phyloP scores from a whole-genome alignment of 2,329 filamentous ascomycete genomes.

The Penicillium oxalicum region DNA sequence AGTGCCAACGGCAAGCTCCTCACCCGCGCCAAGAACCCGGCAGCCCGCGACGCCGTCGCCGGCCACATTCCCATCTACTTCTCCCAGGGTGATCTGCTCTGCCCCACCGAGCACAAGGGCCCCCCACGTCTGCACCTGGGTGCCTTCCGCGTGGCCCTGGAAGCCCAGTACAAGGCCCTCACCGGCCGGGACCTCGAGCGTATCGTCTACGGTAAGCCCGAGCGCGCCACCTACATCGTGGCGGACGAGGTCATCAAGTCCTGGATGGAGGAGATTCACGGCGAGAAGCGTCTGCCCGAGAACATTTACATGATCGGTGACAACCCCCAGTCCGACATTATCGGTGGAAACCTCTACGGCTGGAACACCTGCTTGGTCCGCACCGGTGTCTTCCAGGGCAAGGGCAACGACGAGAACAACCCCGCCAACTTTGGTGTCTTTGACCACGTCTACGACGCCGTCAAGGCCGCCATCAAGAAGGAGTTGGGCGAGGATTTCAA shows the following conservation, averaged over 20 bases:
- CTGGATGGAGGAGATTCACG: constrained; percentile 72
- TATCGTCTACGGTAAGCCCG: constrained; percentile 70
- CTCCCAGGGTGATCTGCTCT: constrained; percentile 59
- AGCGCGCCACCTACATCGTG: constrained; percentile 68
- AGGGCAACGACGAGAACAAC: constrained; percentile 68
- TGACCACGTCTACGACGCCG: constrained; percentile 64
- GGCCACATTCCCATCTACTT: constrained; percentile 69
- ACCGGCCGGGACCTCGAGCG: constrained; percentile 66
- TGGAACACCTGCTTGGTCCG: constrained; percentile 76
- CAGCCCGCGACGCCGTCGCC: constrained; percentile 34
- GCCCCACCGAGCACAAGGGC: constrained; percentile 59
- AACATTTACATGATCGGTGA: constrained; percentile 74
- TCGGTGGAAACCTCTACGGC: constrained; percentile 72
- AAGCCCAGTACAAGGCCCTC: constrained; percentile 60
- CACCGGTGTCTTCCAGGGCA: constrained; percentile 72
- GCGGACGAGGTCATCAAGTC: constrained; percentile 65
- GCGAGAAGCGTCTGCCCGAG: constrained; percentile 61
- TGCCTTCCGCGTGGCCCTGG: constrained; percentile 65
- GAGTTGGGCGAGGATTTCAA: constrained; percentile 67
- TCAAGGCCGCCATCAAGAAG: constrained; percentile 61
- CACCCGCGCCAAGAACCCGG: constrained; percentile 61
- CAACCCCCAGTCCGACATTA: constrained; percentile 67
- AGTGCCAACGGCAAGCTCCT: constrained; percentile 61
- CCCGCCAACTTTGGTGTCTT: constrained; percentile 73
- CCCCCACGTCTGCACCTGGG: constrained; percentile 65